Conservation (phyloP, 2,329 filamentous ascomycete species). For the Phoma sp. region DNA sequence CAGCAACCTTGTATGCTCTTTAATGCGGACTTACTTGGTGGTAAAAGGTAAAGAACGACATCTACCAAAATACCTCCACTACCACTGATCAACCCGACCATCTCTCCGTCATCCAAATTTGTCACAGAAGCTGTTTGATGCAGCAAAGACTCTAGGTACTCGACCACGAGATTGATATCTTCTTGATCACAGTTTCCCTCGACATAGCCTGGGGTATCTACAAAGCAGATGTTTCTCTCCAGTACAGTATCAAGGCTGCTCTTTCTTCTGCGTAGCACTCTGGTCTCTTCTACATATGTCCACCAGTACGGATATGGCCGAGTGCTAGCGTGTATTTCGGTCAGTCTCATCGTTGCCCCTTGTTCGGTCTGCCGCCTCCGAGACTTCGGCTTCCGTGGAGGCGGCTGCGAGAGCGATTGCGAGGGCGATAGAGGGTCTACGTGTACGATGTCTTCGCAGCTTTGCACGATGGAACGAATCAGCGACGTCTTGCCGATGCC, state of each 20-base stretch:
- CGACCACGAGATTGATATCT: slow-evolving; percentile 51
- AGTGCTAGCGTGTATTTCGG: slow-evolving; percentile 54
- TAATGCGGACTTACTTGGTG: slow-evolving; percentile 60
- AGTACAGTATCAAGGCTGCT: slow-evolving; percentile 78
- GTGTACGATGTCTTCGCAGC: slow-evolving; percentile 91
- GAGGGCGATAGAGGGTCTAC: slow-evolving; percentile 68
- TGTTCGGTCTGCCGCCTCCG: slow-evolving; percentile 32
- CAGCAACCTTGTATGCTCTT: background rate
- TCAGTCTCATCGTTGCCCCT: slow-evolving; percentile 37
- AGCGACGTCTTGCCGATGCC: slow-evolving; percentile 88
- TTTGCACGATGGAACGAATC: slow-evolving; percentile 84
- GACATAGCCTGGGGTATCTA: slow-evolving; percentile 76
- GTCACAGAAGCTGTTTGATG: slow-evolving; percentile 67
- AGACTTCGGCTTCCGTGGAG: slow-evolving; percentile 32
- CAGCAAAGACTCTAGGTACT: slow-evolving; percentile 76
- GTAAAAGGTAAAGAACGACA: slow-evolving; percentile 82
- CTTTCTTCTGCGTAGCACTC: slow-evolving; percentile 62
- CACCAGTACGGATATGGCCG: slow-evolving; percentile 84
- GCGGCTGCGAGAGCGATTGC: slow-evolving; percentile 32
- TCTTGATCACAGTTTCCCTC: slow-evolving; percentile 48
- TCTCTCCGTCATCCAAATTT: slow-evolving; percentile 72
- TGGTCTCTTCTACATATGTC: slow-evolving; percentile 75
- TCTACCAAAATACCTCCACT: slow-evolving; percentile 85
- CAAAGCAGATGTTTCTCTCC: slow-evolving; percentile 91
- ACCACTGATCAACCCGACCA: slow-evolving; percentile 78